Percentiles rank a stretch among this genome's conserved stretches.
These are phyloP conservation scores for Malassezia sp. DNA, from an alignment of 1,284 basidiomycete genomes.

Conservation along the genomic window DNA sequence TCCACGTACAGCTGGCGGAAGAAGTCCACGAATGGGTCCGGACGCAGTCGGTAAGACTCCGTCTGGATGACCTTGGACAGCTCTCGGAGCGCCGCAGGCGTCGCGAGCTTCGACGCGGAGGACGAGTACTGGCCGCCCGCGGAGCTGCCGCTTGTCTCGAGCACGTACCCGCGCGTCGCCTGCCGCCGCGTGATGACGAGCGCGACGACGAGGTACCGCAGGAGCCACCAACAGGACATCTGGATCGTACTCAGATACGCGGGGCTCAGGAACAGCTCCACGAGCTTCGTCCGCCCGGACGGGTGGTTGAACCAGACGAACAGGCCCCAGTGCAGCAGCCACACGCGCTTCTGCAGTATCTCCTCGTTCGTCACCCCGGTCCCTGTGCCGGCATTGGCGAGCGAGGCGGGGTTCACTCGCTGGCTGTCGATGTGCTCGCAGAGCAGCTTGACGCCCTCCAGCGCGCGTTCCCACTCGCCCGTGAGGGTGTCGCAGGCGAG, in stretches of 20 bases:
- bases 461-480: conserved; percentile 84
- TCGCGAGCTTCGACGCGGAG: conserved; percentile 29
- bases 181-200: conserved; percentile 75
- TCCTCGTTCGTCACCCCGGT: conserved; percentile 48
- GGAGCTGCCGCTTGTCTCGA: conserved; percentile 24
- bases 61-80: conserved; percentile 38
- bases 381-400: neutral
- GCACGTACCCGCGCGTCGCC: conserved; percentile 34
- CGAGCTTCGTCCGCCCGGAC: conserved; percentile 76
- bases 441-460: conserved; percentile 84
- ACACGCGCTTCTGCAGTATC: conserved; percentile 83
- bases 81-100: conserved; percentile 41
- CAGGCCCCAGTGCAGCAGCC: conserved; percentile 94
- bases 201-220: conserved; percentile 85
- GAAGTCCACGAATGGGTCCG: conserved; percentile 88
- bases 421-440: conserved; percentile 70
- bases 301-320: conserved; percentile 98
- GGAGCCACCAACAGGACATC: conserved; percentile 84
- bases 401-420: conserved; percentile 21
- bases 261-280: conserved; percentile 89
- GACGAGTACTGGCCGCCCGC: conserved; percentile 19
- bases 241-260: conserved; percentile 98
- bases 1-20: conserved; percentile 84
- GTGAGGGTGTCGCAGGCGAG: conserved; percentile 89
- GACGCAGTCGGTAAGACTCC: conserved; percentile 55